Conservation (phyloP, 73 alveolate genomes). For the Breviolum minutum region DNA sequence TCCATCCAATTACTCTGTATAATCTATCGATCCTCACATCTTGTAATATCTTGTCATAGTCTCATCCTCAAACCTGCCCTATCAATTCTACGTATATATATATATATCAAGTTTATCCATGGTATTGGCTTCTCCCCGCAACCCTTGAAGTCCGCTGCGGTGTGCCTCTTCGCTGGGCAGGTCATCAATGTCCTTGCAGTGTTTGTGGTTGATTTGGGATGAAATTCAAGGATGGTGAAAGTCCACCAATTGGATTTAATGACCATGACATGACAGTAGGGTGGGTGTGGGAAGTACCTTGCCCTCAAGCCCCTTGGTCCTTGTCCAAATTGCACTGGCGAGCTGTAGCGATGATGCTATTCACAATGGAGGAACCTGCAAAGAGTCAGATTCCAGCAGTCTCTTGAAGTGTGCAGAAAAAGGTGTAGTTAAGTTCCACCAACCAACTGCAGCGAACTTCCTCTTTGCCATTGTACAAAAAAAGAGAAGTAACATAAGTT, state of each 20-base stretch:
- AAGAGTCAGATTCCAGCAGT: not conserved
- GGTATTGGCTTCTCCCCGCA: not conserved
- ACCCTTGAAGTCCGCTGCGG: not conserved
- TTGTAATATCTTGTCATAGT: no score
- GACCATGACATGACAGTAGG: slow-evolving; percentile 5
- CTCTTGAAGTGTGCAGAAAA: no score
- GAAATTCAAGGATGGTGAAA: not conserved
- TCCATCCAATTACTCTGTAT: no score
- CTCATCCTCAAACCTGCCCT: no score
- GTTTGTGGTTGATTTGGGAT: not conserved
- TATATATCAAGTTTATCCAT: not conserved
- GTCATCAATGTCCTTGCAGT: slow-evolving; percentile 14
- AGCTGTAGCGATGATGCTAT: slow-evolving; percentile 95
- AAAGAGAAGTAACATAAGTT: no score
- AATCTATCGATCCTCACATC: no score
- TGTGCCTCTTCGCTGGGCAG: slow-evolving; percentile 61
- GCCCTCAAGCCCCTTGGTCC: slow-evolving; percentile 39
- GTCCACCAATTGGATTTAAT: not conserved
- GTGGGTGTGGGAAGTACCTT: not conserved
- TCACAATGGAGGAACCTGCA: slow-evolving; percentile 90
- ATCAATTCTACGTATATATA: no score
- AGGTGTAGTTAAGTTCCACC: no score
- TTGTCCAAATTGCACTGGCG: slow-evolving; percentile 96
- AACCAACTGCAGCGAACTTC: no score
- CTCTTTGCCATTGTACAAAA: no score